Percentiles rank a stretch among this genome's conserved stretches.
These are phyloP conservation scores for Arbutus unedo DNA, from an alignment of 148 eudicot species.

Conservation along the genomic window DNA sequence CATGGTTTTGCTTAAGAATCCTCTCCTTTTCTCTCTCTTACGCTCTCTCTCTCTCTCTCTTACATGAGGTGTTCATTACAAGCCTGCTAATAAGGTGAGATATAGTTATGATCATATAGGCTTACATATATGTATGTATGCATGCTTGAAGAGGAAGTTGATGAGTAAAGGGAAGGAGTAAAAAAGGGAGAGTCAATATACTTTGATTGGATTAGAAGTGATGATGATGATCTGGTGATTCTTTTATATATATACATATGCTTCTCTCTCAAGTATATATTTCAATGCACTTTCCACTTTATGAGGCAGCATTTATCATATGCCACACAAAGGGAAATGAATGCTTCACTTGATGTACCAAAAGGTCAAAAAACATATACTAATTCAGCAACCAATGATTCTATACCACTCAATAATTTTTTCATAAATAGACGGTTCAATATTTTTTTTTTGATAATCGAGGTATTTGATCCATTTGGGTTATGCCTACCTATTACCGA, in stretches of 20 bases:
- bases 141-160: neutral
- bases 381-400: no score
- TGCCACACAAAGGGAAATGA: neutral
- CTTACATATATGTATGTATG: neutral
- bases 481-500: no score
- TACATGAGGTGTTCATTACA: neutral
- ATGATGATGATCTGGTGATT: neutral
- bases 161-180: neutral
- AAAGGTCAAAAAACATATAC: neutral
- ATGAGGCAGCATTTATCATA: neutral
- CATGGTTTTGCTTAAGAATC: neutral
- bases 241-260: neutral
- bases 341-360: neutral
- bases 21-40: neutral
- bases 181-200: neutral
- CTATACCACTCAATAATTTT: no score
- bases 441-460: no score
- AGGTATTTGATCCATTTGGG: no score
- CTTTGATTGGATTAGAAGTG: constrained; percentile 6
- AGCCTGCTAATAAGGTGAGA: neutral
- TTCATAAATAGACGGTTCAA: no score
- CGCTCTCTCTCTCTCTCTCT: neutral
- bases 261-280: neutral
- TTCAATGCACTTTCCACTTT: neutral
- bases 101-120: neutral